Evolutionary conservation across 495 filamentous ascomycete genomes (phyloP), one percentile per base, ranked within the genome.

Genomic region (Penicillium coprophilum): DNA sequence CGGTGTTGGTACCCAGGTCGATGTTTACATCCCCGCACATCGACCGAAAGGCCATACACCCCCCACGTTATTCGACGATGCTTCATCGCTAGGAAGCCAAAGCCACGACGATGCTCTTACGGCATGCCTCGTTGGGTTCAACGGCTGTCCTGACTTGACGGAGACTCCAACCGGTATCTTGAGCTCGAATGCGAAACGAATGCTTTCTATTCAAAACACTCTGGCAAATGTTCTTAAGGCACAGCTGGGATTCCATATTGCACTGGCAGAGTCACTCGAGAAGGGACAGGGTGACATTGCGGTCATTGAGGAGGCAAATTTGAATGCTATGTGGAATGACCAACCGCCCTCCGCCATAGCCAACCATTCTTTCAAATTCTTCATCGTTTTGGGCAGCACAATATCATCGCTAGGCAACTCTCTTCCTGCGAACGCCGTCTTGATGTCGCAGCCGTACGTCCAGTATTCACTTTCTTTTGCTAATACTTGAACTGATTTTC

Each of bases 1-100:
- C 9, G 82, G 78, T 0, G 68, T 73, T 4, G 86, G 87, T 0
- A 89, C 87, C 0, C 78, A 82, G 32, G 79, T 85, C 7, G 81
- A 78, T 5, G 78, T 89, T 2, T 65, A 64, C 21, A 65, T 83
- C 24, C 79, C 78, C 0, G 62, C 82, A 30, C 63, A 65, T 6
- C 52, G n/a, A n/a, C n/a, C n/a, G n/a, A n/a, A n/a, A 60, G 17
- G 46, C 61, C 7, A 6, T 12, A 40, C 44, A 17, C 23, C 53
- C 52, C 40, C 53, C 24, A 11, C 21, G n/a, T 17, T 55, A 17
- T 27, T 40, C 43, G 47, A 27, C 19, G 7, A 17, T 9, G 3
- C 13, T 21, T 13, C 23, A 6, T 24, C 8, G 3, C 1, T 13
- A 12, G 24, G 12, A 21, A 20, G 5, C 10, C 6, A 41, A 13